These are phyloP conservation scores for Mortierella sp. DNA, from an alignment of 371 early-diverging fungal genomes.

Conservation along the genomic window DNA sequence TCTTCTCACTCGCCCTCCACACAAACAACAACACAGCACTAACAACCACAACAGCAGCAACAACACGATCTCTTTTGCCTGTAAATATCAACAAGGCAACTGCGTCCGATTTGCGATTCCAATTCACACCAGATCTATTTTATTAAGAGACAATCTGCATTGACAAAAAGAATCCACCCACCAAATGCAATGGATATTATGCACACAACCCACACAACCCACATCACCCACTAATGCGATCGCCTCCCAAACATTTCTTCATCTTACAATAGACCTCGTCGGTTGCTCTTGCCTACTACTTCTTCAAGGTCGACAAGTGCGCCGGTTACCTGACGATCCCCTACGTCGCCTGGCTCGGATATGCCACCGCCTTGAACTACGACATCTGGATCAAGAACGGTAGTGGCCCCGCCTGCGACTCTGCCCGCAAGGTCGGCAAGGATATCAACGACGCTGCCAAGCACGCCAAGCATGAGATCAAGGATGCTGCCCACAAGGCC, in stretches of 20 bases:
- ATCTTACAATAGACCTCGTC: constrained; percentile 6
- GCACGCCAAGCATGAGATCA: constrained; percentile 29
- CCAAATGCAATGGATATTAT: background rate
- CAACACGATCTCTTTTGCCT: background rate
- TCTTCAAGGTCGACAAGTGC: constrained; percentile 36
- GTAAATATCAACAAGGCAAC: background rate
- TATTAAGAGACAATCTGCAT: background rate
- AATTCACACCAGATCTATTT: background rate
- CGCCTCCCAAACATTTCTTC: background rate
- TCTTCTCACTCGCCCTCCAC: background rate
- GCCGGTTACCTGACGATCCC: constrained; percentile 30
- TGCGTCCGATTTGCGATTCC: background rate
- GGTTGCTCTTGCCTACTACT: constrained; percentile 20
- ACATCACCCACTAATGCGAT: background rate
- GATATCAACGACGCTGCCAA: constrained; percentile 34
- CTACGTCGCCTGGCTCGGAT: constrained; percentile 28
- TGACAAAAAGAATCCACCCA: background rate
- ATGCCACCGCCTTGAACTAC: constrained; percentile 33
- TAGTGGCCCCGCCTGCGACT: constrained; percentile 23
- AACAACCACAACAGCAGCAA: background rate
- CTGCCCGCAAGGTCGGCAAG: constrained; percentile 31
- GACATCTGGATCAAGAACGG: constrained; percentile 41
- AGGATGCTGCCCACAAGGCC: constrained; percentile 27
- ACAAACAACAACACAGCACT: background rate
- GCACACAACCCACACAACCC: background rate